These are phyloP conservation scores for Fagopyrum homotropicum DNA, from an alignment of 148 eudicot species.

Conservation along the genomic window DNA sequence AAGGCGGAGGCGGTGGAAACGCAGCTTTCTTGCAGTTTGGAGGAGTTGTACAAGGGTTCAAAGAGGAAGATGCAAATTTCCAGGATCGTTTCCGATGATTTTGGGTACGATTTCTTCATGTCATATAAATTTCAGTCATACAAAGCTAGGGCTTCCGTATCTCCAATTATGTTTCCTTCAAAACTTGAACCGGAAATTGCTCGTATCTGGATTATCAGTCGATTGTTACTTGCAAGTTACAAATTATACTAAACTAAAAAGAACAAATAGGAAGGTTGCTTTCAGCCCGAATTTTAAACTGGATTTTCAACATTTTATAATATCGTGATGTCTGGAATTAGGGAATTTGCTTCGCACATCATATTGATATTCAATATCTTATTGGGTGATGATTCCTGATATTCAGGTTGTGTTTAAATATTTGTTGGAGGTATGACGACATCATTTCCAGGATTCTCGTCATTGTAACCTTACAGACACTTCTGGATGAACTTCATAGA, in stretches of 20 bases:
- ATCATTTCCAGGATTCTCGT: neutral
- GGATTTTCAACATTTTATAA: neutral
- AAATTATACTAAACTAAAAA: no score
- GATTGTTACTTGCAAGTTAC: neutral
- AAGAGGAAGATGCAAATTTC: conserved; percentile 80
- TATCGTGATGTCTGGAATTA: neutral
- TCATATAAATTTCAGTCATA: neutral
- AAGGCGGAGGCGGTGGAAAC: conserved; percentile 49
- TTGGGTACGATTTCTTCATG: conserved; percentile 31
- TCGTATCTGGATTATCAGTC: neutral
- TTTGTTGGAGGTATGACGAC: neutral
- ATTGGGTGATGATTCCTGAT: neutral
- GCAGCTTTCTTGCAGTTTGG: conserved; percentile 63
- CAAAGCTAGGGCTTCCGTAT: neutral
- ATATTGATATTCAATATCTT: neutral
- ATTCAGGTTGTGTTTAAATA: neutral
- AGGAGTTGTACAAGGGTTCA: conserved; percentile 78
- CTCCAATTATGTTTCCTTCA: neutral
- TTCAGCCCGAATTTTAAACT: neutral
- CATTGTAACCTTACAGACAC: neutral
- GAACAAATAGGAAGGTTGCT: neutral
- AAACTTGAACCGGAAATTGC: neutral
- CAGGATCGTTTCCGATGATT: conserved; percentile 50
- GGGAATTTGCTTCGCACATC: neutral
- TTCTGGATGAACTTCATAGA: neutral